Percentiles rank a stretch among this genome's conserved stretches.
Evolutionary conservation across 106 monocot genomes (phyloP).

Genomic region (Dioscorea alata): DNA sequence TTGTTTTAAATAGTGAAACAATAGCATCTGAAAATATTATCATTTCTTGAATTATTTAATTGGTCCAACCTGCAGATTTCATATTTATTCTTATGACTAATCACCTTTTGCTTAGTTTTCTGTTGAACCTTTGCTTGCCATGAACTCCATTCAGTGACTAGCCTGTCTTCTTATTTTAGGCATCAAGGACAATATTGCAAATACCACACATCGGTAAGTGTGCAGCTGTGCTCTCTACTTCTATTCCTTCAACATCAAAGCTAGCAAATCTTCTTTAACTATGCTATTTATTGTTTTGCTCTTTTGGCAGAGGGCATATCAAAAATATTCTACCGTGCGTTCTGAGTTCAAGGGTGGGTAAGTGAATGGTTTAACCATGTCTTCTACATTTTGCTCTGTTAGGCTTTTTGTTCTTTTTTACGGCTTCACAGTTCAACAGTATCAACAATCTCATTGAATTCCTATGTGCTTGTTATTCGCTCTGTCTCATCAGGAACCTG

Average conservation of each 20-base stretch:
- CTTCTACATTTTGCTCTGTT: neutral
- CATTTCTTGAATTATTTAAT: no score
- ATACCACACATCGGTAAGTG: conserved; percentile 71
- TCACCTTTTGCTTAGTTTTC: no score
- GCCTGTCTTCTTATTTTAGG: conserved; percentile 40
- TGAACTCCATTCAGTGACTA: neutral
- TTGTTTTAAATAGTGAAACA: no score
- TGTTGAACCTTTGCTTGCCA: neutral
- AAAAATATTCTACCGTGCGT: conserved; percentile 57
- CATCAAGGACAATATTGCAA: conserved; percentile 63
- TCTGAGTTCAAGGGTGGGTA: conserved; percentile 96
- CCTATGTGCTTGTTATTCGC: neutral
- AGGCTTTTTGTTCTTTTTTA: neutral
- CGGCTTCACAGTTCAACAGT: neutral
- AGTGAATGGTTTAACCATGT: conserved; percentile 6
- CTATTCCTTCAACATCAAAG: no score
- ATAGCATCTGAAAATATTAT: no score
- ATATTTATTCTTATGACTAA: no score
- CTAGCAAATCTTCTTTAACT: neutral
- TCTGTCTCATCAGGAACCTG: conserved; percentile 52
- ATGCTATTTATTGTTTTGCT: neutral
- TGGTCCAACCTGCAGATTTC: no score
- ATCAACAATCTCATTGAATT: neutral
- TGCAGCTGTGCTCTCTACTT: conserved; percentile 11
- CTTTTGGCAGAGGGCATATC: conserved; percentile 46